Base-by-base conservation (phyloP, 1,139 yeast genomes). In the Saccharomyces hybrid region DNA sequence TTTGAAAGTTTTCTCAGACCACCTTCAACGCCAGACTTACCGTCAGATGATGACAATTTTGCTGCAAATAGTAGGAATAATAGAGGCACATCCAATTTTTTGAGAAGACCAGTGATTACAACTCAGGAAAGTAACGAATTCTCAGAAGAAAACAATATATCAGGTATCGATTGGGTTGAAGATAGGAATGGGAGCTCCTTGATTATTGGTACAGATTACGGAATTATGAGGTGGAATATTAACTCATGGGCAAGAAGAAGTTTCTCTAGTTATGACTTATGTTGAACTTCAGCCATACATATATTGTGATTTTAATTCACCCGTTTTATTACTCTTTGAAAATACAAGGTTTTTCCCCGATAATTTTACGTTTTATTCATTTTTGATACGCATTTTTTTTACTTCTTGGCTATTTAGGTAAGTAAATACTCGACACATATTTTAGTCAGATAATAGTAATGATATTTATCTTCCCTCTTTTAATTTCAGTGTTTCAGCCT, bases 181-280 rank as follows among this genome's bases (percentile, higher is more conserved):
- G 75, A 72, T 56, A 57, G 62, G 25, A 59, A 65, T 27, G 78
- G 79, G 0, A 71, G 76, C 20, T 73, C 76, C 41, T 62, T 79
- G 31, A 69, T 77, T 11, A 73, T 78, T 41, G 82, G 82, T 1
- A 71, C 77, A 31, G 76, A 76, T 54, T 74, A 73, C 52, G 82
- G 82, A 1, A 69, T 79, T 41, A 68, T 77, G 52, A 73, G 73
- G 57, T 79, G 82, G 82, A 76, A 76, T 50, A 73, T 79, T 44
- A 78, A 78, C 57, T 71, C 78, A 8, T 77, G 81, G 80, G 75
- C 78, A 34, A 71, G 83, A 62, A 70, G 81, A 57, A 75, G 79
- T 53, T 78, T 78, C 60, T 79, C 81, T 2, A 67, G 71, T 55
- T 69, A 68, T 48, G 72, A 68, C 53, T 67, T 69, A 50, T 66